phyloP scores from a whole-genome alignment of 148 eudicot genomes.

The Rhododendron vialii region DNA sequence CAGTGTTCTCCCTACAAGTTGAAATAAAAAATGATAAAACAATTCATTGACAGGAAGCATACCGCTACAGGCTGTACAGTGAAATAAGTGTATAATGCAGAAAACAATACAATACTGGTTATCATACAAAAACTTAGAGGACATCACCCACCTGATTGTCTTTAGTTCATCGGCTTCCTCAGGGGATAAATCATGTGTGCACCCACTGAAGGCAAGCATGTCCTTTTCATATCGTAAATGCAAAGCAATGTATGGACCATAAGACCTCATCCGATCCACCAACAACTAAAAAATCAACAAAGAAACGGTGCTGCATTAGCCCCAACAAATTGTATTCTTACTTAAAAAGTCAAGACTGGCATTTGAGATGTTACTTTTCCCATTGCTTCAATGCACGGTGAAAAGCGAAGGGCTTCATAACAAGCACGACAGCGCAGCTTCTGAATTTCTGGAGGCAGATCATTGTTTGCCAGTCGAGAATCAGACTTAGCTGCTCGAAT shows the following conservation, averaged over 20 bases:
- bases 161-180: slow-evolving; percentile 80
- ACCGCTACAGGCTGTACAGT: not conserved
- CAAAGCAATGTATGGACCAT: slow-evolving; percentile 85
- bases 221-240: slow-evolving; percentile 95
- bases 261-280: slow-evolving; percentile 88
- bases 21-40: slow-evolving; percentile 1
- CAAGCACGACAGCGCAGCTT: slow-evolving; percentile 93
- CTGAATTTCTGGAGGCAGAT: slow-evolving; percentile 84
- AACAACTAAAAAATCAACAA: slow-evolving; percentile 48
- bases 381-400: slow-evolving; percentile 86
- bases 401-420: slow-evolving; percentile 92
- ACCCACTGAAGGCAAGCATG: slow-evolving; percentile 99
- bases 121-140: not conserved
- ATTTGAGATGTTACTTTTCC: slow-evolving; percentile 55
- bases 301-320: not conserved
- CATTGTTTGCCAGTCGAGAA: slow-evolving; percentile 90
- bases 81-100: not conserved
- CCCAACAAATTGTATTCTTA: not conserved
- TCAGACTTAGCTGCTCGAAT: slow-evolving; percentile 97
- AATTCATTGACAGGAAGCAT: not conserved
- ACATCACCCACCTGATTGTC: slow-evolving; percentile 53
- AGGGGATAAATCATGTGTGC: slow-evolving; percentile 76
- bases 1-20: slow-evolving; percentile 66
- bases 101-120: not conserved
- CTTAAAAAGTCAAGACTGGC: not conserved